phyloP scores from a whole-genome alignment of 306 rosid genomes.

The Herpetospermum pedunculosum region DNA sequence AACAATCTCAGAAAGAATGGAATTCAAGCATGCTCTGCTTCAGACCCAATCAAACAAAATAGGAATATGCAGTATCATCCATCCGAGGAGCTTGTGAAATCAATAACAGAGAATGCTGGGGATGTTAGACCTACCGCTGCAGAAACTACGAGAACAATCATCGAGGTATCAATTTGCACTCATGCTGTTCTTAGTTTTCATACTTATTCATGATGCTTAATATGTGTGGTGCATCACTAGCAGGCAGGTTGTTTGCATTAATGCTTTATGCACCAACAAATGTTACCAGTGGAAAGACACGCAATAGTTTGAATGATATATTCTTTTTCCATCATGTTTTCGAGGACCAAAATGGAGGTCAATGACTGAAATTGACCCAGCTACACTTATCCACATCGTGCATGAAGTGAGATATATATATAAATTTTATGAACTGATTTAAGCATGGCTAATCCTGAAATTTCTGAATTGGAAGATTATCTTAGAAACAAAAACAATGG shows the following conservation, averaged over 20 bases:
- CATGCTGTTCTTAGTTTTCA: neutral
- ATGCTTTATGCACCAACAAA: neutral
- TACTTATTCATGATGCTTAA: neutral
- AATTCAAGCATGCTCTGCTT: conserved; percentile 64
- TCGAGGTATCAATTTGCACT: conserved; percentile 50
- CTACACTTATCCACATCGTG: neutral
- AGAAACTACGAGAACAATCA: conserved; percentile 73
- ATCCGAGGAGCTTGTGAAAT: conserved; percentile 53
- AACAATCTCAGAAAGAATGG: conserved; percentile 35
- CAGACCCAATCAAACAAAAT: conserved; percentile 51
- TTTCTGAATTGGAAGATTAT: neutral
- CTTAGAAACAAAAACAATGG: neutral
- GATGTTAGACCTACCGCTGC: conserved; percentile 63
- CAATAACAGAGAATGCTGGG: conserved; percentile 33
- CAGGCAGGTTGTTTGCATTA: neutral
- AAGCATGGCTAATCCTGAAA: neutral
- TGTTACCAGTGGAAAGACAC: neutral
- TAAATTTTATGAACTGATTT: neutral
- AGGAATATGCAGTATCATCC: conserved; percentile 79
- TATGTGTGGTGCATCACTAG: neutral
- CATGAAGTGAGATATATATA: neutral
- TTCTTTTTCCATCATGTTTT: neutral
- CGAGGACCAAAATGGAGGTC: neutral
- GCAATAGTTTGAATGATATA: neutral
- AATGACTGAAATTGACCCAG: neutral